These are phyloP conservation scores for Agrostemma githago DNA, from an alignment of 148 eudicot genomes.

Conservation along the genomic window DNA sequence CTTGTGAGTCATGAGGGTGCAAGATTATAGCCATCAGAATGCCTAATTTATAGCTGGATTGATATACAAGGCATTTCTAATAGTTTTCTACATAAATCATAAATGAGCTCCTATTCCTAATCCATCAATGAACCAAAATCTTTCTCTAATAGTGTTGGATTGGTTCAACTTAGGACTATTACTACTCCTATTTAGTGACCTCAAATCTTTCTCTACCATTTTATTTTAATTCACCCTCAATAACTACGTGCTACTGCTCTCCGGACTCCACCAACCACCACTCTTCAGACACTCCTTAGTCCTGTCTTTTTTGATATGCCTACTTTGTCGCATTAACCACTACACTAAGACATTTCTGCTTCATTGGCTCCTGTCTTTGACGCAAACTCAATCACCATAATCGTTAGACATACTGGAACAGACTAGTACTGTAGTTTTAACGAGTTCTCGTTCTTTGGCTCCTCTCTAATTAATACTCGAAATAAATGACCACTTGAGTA, in stretches of 20 bases:
- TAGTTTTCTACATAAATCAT: neutral
- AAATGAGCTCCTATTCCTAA: neutral
- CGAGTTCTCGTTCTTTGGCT: no score
- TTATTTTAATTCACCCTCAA: neutral
- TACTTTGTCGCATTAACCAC: no score
- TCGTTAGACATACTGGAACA: neutral
- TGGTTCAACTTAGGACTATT: neutral
- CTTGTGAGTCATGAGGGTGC: neutral
- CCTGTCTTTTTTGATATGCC: no score
- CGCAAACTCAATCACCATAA: neutral
- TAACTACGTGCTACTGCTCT: neutral
- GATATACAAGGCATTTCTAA: neutral
- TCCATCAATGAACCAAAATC: neutral
- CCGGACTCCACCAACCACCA: neutral
- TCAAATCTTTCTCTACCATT: constrained; percentile 13
- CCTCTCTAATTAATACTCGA: no score
- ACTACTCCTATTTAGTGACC: constrained; percentile 12
- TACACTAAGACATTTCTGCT: no score
- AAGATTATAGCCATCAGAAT: neutral
- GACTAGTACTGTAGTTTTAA: neutral
- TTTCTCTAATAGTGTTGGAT: no score
- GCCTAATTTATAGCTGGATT: neutral
- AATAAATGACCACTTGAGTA: no score
- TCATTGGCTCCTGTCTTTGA: neutral
- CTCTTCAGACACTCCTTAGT: neutral